Percentiles rank a stretch among this genome's conserved stretches.
Conservation (phyloP, 2,329 filamentous ascomycete species). For the Exophiala alcalophila region DNA sequence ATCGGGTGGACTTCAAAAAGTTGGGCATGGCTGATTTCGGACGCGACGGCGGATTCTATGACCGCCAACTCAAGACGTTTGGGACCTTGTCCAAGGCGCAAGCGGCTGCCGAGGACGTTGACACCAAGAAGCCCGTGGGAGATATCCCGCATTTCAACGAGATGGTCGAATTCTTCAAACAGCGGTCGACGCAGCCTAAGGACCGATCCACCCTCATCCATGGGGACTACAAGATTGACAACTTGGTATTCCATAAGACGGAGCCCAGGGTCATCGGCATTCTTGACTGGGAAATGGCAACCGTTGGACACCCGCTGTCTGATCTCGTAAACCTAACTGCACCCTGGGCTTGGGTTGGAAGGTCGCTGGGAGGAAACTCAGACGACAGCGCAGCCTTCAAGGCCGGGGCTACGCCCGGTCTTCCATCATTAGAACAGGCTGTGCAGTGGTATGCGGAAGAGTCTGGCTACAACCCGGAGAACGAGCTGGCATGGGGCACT, state of each 20-base stretch:
- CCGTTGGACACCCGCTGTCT: slow-evolving; percentile 90
- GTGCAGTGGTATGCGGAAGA: slow-evolving; percentile 65
- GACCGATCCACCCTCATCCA: slow-evolving; percentile 81
- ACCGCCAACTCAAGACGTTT: slow-evolving; percentile 81
- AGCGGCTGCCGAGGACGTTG: slow-evolving; percentile 69
- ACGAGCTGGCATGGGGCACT: slow-evolving; percentile 62
- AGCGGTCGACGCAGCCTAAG: slow-evolving; percentile 66
- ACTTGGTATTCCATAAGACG: slow-evolving; percentile 83
- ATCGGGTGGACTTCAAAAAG: slow-evolving; percentile 64
- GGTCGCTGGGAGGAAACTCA: slow-evolving; percentile 34
- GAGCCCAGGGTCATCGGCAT: slow-evolving; percentile 87
- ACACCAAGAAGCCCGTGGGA: slow-evolving; percentile 73
- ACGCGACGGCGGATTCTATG: slow-evolving; percentile 73
- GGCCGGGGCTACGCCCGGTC: slow-evolving; percentile 62
- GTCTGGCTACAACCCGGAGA: slow-evolving; percentile 67
- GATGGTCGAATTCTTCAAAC: slow-evolving; percentile 73
- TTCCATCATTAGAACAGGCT: slow-evolving; percentile 59
- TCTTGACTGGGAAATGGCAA: slow-evolving; percentile 98
- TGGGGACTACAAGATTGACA: slow-evolving; percentile 96
- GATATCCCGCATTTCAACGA: slow-evolving; percentile 79
- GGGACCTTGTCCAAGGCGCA: slow-evolving; percentile 74
- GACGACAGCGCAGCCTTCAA: slow-evolving; percentile 49
- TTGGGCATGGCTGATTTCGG: slow-evolving; percentile 74
- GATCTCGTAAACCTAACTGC: slow-evolving; percentile 76
- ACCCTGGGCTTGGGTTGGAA: slow-evolving; percentile 38